phyloP scores from a whole-genome alignment of 2,329 filamentous ascomycete species.

The Chalaropsis ovoidea region DNA sequence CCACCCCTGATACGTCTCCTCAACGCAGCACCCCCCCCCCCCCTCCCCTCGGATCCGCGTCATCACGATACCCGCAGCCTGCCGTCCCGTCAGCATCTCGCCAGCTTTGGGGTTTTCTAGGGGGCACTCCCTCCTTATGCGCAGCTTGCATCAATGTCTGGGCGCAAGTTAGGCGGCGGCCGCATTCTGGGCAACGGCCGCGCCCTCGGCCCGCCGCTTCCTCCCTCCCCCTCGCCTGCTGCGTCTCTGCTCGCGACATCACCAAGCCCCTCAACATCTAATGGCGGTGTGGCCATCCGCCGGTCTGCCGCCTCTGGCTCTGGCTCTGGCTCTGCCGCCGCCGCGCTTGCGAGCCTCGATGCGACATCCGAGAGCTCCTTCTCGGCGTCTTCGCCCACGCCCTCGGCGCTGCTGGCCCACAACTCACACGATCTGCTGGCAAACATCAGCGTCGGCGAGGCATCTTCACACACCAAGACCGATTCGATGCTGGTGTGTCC shows the following conservation, averaged over 20 bases:
- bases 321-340: background rate
- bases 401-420: constrained; percentile 54
- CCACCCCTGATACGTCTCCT: no score
- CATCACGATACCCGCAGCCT: background rate
- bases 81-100: background rate
- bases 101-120: background rate
- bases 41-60: no score
- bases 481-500: constrained; percentile 71
- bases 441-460: constrained; percentile 60
- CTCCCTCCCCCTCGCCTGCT: constrained; percentile 35
- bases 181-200: constrained; percentile 81
- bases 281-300: constrained; percentile 8
- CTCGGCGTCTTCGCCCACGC: constrained; percentile 58
- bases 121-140: constrained; percentile 16
- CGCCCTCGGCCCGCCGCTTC: constrained; percentile 56
- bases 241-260: constrained; percentile 30
- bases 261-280: constrained; percentile 15
- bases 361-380: constrained; percentile 14
- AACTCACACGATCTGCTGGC: constrained; percentile 69
- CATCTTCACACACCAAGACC: constrained; percentile 41
- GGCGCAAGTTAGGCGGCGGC: constrained; percentile 81
- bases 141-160: constrained; percentile 51
- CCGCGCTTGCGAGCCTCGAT: constrained; percentile 2
- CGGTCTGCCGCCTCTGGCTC: background rate
- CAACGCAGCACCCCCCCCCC: no score